These are phyloP conservation scores for Pistacia vera DNA, from an alignment of 345 rosid species.

Conservation along the genomic window DNA sequence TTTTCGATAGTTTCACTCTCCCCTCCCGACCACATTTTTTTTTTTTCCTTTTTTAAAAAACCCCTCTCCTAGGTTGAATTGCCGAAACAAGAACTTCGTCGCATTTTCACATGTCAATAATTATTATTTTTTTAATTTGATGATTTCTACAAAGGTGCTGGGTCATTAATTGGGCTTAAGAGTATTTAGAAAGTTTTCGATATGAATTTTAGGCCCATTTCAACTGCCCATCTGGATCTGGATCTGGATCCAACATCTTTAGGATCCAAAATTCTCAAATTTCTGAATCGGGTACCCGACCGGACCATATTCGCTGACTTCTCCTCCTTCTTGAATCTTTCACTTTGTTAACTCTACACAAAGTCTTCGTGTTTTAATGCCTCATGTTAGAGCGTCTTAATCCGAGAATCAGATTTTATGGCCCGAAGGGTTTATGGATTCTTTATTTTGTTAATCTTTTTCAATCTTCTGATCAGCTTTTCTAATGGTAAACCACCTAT, in stretches of 20 bases:
- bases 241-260: neutral
- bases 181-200: too few relatives aligned
- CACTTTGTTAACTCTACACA: too few relatives aligned
- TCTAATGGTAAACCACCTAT: conserved; percentile 37
- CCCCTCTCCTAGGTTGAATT: too few relatives aligned
- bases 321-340: neutral
- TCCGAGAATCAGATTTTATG: neutral
- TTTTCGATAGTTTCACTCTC: too few relatives aligned
- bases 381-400: neutral
- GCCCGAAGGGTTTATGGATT: neutral
- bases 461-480: conserved; percentile 24
- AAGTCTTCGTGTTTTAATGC: neutral
- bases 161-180: too few relatives aligned
- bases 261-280: neutral
- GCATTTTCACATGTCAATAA: too few relatives aligned
- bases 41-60: too few relatives aligned
- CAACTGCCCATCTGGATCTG: neutral
- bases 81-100: too few relatives aligned
- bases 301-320: neutral
- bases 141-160: too few relatives aligned
- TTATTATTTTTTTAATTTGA: too few relatives aligned
- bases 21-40: too few relatives aligned
- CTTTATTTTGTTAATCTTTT: conserved; percentile 23
- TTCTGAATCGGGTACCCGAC: too few relatives aligned
- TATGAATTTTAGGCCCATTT: neutral